Percentiles rank a stretch among this genome's conserved stretches.
Conservation (phyloP, 805 yeast species). For the Limtongozyma cylindracea region DNA sequence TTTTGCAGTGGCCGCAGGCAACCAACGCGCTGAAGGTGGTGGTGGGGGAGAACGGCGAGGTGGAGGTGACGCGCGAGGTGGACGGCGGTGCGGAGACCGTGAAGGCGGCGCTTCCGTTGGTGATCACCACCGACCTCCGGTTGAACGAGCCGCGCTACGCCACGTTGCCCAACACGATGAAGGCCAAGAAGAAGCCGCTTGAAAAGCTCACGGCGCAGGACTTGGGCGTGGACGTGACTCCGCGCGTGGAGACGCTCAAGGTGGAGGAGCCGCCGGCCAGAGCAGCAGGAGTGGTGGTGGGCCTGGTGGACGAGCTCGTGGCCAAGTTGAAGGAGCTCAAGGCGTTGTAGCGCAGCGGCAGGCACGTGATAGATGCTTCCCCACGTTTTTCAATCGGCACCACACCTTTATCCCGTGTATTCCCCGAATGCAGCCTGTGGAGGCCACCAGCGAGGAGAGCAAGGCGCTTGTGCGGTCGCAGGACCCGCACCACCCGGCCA, state of each 20-base stretch:
- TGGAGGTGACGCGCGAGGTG: slow-evolving; percentile 69
- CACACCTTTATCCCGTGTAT: too few relatives aligned
- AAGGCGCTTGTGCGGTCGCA: too few relatives aligned
- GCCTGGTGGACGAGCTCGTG: slow-evolving; percentile 60
- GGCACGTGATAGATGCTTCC: too few relatives aligned
- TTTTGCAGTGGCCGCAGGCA: slow-evolving; percentile 90
- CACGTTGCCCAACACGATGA: slow-evolving; percentile 91
- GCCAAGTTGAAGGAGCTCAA: slow-evolving; percentile 53
- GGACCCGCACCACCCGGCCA: slow-evolving; percentile 46
- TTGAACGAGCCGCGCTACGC: slow-evolving; percentile 90
- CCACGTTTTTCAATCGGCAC: too few relatives aligned
- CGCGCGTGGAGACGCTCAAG: slow-evolving; percentile 40
- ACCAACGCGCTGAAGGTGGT: slow-evolving; percentile 80
- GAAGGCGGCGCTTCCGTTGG: slow-evolving; percentile 53
- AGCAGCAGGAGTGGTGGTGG: slow-evolving; percentile 61
- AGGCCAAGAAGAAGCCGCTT: slow-evolving; percentile 91
- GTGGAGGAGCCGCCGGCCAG: slow-evolving; percentile 76
- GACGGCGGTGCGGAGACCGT: slow-evolving; percentile 89
- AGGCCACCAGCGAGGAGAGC: too few relatives aligned
- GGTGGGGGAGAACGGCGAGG: slow-evolving; percentile 23
- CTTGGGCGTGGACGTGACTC: slow-evolving; percentile 37
- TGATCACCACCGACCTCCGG: slow-evolving; percentile 82
- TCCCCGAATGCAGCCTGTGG: too few relatives aligned
- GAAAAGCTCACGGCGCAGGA: slow-evolving; percentile 37
- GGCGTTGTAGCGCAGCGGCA: slow-evolving; percentile 19